Evolutionary conservation across 192 early-diverging fungal genomes (phyloP), one percentile per base, ranked within the genome.

Genomic region (Coemansia sp.): DNA sequence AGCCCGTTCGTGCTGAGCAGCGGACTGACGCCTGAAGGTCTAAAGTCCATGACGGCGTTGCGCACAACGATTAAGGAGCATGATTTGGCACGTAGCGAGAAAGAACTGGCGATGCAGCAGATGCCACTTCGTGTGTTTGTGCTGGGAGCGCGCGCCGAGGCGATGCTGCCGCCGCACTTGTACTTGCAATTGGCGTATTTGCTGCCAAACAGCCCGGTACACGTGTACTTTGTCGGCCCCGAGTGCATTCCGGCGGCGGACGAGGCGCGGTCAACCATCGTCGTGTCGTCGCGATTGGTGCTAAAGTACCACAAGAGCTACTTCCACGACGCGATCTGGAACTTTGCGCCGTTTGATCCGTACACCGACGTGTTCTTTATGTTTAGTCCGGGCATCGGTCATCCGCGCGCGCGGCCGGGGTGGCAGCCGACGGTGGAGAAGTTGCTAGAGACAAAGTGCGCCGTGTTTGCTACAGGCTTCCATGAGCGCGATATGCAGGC

Each of bases 191-290:
- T 91, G 29, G 81, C 86, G 26, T 86, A 89, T 48, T 66, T 92
- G 61, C 87, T 92, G 69, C 89, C 90, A 8, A 74, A 78, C 47
- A 87, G 86, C 23, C 82, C 88, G 19, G 85, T 92, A 75, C 87
- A 90, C 69, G 76, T 92, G n/a, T 85, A 88, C 64, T 92, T 92
- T 81, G 78, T 92, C 41, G 91, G 91, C 20, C 91, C 91, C 8
- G 88, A 92, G 74, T 79, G 85, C 47, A 84, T 89, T 27, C 76
- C 81, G 23, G 58, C 84, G 19, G 59, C 69, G 11, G 84, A 87
- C 47, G 85, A 86, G 55, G 71, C 69, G 59, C 78, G 73, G 56
- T 72, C 75, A 61, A 78, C 75, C 8, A 72, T 83, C 4, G 69
- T 66, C 11, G 77, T 83, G 49, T 76, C 82, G 38, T 66, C 75